Conservation (phyloP, 75 land plant species). For the Cunninghamia lanceolata region DNA sequence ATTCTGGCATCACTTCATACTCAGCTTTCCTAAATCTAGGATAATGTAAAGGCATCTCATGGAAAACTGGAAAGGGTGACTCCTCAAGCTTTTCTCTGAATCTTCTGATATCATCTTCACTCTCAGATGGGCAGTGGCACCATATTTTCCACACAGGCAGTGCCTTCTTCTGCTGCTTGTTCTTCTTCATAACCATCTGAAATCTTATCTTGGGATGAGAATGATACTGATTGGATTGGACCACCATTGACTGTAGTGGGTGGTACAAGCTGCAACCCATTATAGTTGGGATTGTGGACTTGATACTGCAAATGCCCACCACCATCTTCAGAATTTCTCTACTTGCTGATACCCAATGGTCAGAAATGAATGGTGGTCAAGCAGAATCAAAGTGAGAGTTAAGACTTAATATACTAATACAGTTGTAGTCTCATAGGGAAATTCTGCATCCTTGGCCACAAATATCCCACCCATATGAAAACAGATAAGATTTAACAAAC, state of each 20-base stretch:
- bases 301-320: neutral
- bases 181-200: neutral
- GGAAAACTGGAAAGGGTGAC: conserved; percentile 1
- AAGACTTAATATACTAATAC: no score
- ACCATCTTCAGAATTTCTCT: neutral
- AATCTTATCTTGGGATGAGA: neutral
- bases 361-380: no score
- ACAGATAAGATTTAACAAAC: no score
- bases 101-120: neutral
- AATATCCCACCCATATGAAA: no score
- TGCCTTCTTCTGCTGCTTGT: neutral
- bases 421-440: no score
- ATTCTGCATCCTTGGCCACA: no score
- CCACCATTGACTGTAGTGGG: neutral
- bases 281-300: neutral
- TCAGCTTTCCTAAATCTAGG: conserved; percentile 13
- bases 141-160: neutral
- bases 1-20: conserved; percentile 17
- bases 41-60: conserved; percentile 16
- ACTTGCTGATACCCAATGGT: neutral
- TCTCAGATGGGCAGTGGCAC: neutral
- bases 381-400: no score
- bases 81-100: neutral
- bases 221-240: neutral
- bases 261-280: neutral